Conservation (phyloP, 495 filamentous ascomycete species). For the Choiromyces venosus region DNA sequence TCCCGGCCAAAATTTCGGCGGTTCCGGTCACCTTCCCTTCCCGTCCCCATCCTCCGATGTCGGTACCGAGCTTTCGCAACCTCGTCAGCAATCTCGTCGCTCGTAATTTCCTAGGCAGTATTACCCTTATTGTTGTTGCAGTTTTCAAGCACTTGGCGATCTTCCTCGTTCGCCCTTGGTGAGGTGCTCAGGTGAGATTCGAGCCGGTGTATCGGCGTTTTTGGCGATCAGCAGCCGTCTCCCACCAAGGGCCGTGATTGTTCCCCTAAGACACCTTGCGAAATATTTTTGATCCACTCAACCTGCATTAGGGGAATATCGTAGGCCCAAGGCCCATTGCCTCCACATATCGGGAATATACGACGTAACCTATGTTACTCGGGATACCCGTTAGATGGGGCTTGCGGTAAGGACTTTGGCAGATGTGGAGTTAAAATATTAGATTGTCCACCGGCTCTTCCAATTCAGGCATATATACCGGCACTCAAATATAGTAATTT, state of each 20-base stretch:
- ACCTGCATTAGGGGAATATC: not conserved
- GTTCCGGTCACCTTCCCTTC: constrained; percentile 24
- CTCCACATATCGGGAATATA: not conserved
- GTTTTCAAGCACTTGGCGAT: constrained; percentile 6
- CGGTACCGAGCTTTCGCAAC: constrained; percentile 17
- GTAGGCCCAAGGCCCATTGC: not conserved
- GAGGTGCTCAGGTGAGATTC: constrained; percentile 1
- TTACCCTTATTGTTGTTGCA: constrained; percentile 6
- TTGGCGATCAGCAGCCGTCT: not conserved
- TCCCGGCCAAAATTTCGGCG: constrained; percentile 3
- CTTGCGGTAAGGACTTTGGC: not conserved
- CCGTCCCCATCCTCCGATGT: constrained; percentile 17
- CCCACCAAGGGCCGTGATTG: not conserved
- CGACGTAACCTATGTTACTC: constrained; percentile 1
- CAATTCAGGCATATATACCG: not conserved
- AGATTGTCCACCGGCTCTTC: not conserved
- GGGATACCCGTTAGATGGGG: not conserved
- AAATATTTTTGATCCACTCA: too few relatives aligned
- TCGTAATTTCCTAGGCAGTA: not conserved
- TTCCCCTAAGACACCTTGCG: constrained; percentile 1
- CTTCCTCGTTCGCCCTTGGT: too few relatives aligned
- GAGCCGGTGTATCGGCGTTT: constrained; percentile 12
- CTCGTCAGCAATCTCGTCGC: constrained; percentile 18
- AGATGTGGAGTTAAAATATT: not conserved
- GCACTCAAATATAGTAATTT: not conserved